phyloP scores from a whole-genome alignment of 169 alveolate species.

The Plasmodium gaboni region DNA sequence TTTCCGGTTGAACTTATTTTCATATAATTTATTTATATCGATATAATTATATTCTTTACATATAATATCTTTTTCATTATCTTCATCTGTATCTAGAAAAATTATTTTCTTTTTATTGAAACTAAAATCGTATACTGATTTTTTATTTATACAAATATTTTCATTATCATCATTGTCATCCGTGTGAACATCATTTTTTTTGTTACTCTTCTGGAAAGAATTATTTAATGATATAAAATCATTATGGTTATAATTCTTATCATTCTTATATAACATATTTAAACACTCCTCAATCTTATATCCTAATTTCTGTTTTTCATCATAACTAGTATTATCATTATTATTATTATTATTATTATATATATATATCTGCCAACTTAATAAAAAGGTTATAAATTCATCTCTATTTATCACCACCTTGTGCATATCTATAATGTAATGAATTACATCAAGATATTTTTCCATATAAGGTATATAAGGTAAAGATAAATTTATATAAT shows the following conservation, averaged over 20 bases:
- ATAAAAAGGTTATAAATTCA: conserved; percentile 16
- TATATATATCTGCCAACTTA: conserved; percentile 30
- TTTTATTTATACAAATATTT: not conserved
- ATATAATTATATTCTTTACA: conserved; percentile 56
- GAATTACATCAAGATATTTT: conserved; percentile 26
- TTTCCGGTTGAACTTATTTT: not conserved
- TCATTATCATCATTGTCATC: not conserved
- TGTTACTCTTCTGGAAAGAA: not conserved
- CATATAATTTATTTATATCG: conserved; percentile 23
- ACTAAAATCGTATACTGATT: conserved; percentile 32
- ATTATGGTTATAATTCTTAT: too few species aligned
- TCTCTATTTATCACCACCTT: conserved; percentile 16
- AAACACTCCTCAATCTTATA: conserved; percentile 1
- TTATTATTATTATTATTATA: not conserved
- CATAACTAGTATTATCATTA: not conserved
- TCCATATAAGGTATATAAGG: conserved; percentile 19
- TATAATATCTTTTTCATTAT: conserved; percentile 43
- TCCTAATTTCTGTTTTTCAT: not conserved
- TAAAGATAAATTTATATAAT: conserved; percentile 44
- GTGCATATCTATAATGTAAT: conserved; percentile 10
- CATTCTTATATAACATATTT: not conserved
- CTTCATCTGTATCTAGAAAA: conserved; percentile 61
- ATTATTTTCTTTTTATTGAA: conserved; percentile 35
- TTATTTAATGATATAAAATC: too few species aligned
- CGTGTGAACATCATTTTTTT: not conserved